Evolutionary conservation across 371 early-diverging fungal genomes (phyloP), one percentile per base, ranked within the genome.

Genomic region (Mortierella sp.): DNA sequence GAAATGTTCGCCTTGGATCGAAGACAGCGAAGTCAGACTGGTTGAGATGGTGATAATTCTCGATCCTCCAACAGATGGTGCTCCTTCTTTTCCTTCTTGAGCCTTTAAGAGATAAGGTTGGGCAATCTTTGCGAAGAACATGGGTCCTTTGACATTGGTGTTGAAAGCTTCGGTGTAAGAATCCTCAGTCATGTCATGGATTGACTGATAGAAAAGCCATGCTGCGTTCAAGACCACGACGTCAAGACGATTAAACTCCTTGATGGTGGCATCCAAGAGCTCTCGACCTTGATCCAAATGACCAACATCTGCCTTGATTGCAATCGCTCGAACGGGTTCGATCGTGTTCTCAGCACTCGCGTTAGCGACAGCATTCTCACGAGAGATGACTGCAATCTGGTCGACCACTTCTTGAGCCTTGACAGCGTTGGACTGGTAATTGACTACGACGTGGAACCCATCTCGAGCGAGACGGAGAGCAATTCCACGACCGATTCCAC

Each of bases 401-500:
- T 57, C 58, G 4, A 66, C 58, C 36, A 57, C 57, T 22, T 66
- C 55, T 24, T 58, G 66, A 38, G 68, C 60, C 48, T 60, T 67
- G 59, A 38, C 43, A 16, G 36, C 50, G 50, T 67, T 67, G 32
- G 68, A 67, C 15, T 57, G 57, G 28, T 67, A 59, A 61, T 59
- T 61, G 41, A 69, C 48, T 9, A 61, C 61, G 33, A 88, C 77
- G 63, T 87, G 86, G 45, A 84, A 83, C 52, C 88, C 89, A 40
- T 85, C 83, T 58, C 63, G 52, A 16, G 88, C 88, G 15, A 79
- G 76, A 22, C 83, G 69, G n/a, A 85, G 58, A 22, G 83, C 87
- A 58, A 85, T 83, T 10, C 79, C 80, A 41, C 86, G 74, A 16
- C 87, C 87, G 67, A 87, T 88, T 50, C 87, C 87, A 61, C 69